A percentile compares a stretch with the other conserved stretches of the same genome.
These are phyloP conservation scores for Aristolochia contorta DNA, from an alignment of 164 flowering plant species.

Conservation along the genomic window DNA sequence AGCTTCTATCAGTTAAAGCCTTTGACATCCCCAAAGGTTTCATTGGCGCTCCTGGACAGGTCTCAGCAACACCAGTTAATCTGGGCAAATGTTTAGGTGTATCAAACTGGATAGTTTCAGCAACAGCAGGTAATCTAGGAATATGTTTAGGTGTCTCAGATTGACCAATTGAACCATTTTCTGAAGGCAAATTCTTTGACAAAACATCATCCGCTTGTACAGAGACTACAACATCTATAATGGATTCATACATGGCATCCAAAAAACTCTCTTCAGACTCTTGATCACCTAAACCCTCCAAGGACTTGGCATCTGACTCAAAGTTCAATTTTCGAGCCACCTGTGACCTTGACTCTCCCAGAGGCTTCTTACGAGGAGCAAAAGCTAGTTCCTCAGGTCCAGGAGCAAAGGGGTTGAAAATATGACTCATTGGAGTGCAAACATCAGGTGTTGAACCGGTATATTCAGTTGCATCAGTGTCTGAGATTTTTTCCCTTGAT, in stretches of 20 bases:
- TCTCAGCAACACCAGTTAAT: slow-evolving; percentile 37
- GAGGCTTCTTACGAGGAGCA: slow-evolving; percentile 44
- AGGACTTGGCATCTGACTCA: slow-evolving; percentile 5
- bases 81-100: slow-evolving; percentile 30
- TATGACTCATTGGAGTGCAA: slow-evolving; percentile 37
- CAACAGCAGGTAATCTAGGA: slow-evolving; percentile 24
- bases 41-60: slow-evolving; percentile 63
- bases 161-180: neutral
- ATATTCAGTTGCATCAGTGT: slow-evolving; percentile 1
- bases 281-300: slow-evolving; percentile 2
- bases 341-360: slow-evolving; percentile 13
- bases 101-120: slow-evolving; percentile 30
- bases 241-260: slow-evolving; percentile 30
- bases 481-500: neutral
- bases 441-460: slow-evolving; percentile 20
- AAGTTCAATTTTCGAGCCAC: slow-evolving; percentile 34
- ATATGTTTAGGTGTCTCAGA: slow-evolving; percentile 31
- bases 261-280: slow-evolving; percentile 31
- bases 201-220: slow-evolving; percentile 10
- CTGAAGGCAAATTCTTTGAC: slow-evolving; percentile 24
- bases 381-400: slow-evolving; percentile 41
- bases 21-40: slow-evolving; percentile 23
- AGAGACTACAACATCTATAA: slow-evolving; percentile 36
- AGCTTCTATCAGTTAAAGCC: slow-evolving; percentile 17
- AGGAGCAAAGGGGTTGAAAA: slow-evolving; percentile 73